Evolutionary conservation across 495 filamentous ascomycete species (phyloP).

Genomic region (Glutinoglossum americanum): DNA sequence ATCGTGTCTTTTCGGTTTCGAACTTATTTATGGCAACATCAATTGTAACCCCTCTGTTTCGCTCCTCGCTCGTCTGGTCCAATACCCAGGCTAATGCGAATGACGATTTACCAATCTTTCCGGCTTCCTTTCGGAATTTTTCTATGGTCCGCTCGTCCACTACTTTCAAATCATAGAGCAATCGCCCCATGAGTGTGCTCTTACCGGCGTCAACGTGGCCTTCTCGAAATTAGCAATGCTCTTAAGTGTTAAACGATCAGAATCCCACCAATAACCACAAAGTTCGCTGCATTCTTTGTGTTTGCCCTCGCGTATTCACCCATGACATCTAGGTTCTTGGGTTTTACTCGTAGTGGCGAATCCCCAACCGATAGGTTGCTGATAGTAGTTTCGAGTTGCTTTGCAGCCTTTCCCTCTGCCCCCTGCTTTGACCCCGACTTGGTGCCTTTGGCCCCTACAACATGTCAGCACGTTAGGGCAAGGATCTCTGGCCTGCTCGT

Average conservation of each 20-base stretch:
- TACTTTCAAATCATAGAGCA: slow-evolving; percentile 75
- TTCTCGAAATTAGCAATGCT: slow-evolving; percentile 13
- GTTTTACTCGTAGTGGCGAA: slow-evolving; percentile 42
- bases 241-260: not conserved
- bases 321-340: slow-evolving; percentile 71
- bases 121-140: slow-evolving; percentile 69
- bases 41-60: slow-evolving; percentile 80
- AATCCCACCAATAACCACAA: slow-evolving; percentile 73
- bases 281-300: slow-evolving; percentile 67
- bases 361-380: slow-evolving; percentile 38
- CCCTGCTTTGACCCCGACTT: not conserved
- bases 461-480: not conserved
- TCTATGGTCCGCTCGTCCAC: slow-evolving; percentile 74
- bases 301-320: slow-evolving; percentile 56
- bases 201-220: slow-evolving; percentile 96
- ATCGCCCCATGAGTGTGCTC: slow-evolving; percentile 86
- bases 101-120: slow-evolving; percentile 80
- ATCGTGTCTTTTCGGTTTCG: slow-evolving; percentile 62
- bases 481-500: not conserved
- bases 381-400: not conserved
- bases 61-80: slow-evolving; percentile 74
- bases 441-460: slow-evolving; percentile 1
- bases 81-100: slow-evolving; percentile 94
- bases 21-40: slow-evolving; percentile 91
- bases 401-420: not conserved